Base-by-base conservation (phyloP, 352 stramenopile genomes). In the Phytophthora kernoviae region DNA sequence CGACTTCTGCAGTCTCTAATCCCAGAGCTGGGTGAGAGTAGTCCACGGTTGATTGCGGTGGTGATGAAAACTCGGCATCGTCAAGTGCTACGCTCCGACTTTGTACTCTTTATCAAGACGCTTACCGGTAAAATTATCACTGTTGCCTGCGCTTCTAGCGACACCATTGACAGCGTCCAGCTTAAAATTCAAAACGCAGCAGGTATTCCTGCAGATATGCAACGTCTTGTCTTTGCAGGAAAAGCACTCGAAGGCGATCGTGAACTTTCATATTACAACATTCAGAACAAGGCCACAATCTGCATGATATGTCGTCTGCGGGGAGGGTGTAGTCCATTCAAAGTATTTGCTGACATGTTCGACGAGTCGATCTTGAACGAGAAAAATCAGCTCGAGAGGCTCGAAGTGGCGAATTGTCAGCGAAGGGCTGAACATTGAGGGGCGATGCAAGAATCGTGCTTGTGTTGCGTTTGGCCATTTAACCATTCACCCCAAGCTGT, bases 401-500 rank as follows among this genome's bases (percentile, higher is more conserved):
- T 52, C 52, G 1, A 6, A 33, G 2, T 68, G 64, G 64, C 59
- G 59, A 10, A 3, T 24, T 14, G 60, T 43, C 21, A 9, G 1
- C 3, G 33, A 62, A 40, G 69, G 69, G 2, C 46, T 77, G 20
- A 68, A 77, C 17, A 45, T 74, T 21, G 69, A 77, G 57, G 69
- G 68, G 9, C 20, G 20, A 0, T 71, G 69, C 37, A 5, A 10
- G 17, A 71, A 65, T 18, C 12, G 14, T 0, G 5, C 7, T 0
- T 74, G 69, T 39, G 11, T 5, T 36, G 55, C 69, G 15, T 74
- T 61, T 43, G 30, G 32, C 1, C 14, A 60, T 1, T 60, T 71
- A 41, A 41, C 71, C 5, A 64, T 78, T 18, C 10, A 54, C 7
- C 34, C 1, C 0, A 57, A 60, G 9, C 22, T 15, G 6, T 67